Percentiles rank a stretch among this genome's conserved stretches.
Conservation (phyloP, 169 alveolate genomes). For the Miamiensis avidus region DNA sequence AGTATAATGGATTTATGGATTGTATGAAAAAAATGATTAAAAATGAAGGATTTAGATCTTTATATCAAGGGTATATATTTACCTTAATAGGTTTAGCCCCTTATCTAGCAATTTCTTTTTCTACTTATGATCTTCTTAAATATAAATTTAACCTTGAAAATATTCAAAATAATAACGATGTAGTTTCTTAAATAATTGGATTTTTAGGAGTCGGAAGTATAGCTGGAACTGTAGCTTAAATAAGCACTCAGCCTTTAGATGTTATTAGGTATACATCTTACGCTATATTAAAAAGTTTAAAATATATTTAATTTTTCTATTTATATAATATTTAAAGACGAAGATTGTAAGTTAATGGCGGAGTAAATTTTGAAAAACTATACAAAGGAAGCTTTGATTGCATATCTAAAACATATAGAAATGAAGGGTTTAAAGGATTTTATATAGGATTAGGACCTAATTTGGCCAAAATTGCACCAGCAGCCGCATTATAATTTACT, state of each 20-base stretch:
- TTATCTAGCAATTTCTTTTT: neutral
- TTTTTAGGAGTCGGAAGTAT: neutral
- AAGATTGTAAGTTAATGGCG: neutral
- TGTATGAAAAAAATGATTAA: neutral
- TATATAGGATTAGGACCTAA: conserved; percentile 15
- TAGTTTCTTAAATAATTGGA: neutral
- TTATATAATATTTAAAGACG: neutral
- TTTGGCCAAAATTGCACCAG: conserved; percentile 14
- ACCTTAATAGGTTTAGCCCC: neutral
- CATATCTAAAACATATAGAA: conserved; percentile 9
- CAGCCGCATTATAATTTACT: neutral
- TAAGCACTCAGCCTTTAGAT: neutral
- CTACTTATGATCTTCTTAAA: neutral
- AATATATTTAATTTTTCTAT: neutral
- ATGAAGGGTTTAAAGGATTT: conserved; percentile 21
- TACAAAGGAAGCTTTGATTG: conserved; percentile 27
- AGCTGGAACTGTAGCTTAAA: neutral
- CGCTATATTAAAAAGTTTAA: neutral
- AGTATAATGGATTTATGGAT: neutral
- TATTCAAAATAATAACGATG: no score
- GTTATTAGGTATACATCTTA: neutral
- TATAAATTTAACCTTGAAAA: no score
- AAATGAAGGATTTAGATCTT: neutral
- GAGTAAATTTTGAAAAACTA: neutral
- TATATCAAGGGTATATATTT: neutral